These are phyloP conservation scores for Zizania latifolia DNA, from an alignment of 176 grass and related monocot genomes.

Conservation along the genomic window DNA sequence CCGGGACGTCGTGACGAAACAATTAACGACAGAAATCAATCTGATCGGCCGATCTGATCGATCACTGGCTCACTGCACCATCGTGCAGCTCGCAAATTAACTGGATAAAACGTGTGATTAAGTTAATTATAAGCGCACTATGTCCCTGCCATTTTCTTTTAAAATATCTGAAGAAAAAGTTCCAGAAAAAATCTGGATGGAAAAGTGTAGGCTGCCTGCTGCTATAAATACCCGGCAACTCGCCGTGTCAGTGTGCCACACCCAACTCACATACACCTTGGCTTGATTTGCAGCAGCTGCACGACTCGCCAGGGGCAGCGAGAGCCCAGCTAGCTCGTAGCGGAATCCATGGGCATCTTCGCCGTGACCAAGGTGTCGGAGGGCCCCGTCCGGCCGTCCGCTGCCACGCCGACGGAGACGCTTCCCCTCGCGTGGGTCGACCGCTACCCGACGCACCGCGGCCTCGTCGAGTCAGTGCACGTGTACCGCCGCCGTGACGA, in stretches of 20 bases:
- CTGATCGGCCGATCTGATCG: neutral
- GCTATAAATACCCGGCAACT: no score
- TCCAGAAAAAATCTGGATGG: neutral
- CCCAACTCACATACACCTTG: no score
- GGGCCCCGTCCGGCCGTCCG: slow-evolving; percentile 61
- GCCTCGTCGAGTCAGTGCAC: slow-evolving; percentile 88
- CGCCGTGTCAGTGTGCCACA: no score
- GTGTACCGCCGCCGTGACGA: slow-evolving; percentile 38
- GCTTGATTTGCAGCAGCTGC: no score
- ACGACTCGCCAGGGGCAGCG: no score
- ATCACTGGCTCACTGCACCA: neutral
- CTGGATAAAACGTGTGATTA: neutral
- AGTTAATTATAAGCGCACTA: neutral
- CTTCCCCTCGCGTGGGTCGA: slow-evolving; percentile 79
- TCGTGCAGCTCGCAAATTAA: neutral
- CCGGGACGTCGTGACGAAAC: no score
- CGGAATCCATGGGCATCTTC: slow-evolving; percentile 61
- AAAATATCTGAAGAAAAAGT: neutral
- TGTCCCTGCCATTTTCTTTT: neutral
- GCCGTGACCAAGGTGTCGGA: slow-evolving; percentile 83
- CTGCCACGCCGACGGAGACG: slow-evolving; percentile 52
- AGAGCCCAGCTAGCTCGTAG: no score
- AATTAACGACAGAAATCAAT: no score
- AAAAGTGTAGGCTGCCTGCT: neutral
- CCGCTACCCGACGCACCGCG: slow-evolving; percentile 92